A percentile compares a stretch with the other conserved stretches of the same genome.
Conservation (phyloP, 2,329 filamentous ascomycete species). For the Exserohilum rostratum region DNA sequence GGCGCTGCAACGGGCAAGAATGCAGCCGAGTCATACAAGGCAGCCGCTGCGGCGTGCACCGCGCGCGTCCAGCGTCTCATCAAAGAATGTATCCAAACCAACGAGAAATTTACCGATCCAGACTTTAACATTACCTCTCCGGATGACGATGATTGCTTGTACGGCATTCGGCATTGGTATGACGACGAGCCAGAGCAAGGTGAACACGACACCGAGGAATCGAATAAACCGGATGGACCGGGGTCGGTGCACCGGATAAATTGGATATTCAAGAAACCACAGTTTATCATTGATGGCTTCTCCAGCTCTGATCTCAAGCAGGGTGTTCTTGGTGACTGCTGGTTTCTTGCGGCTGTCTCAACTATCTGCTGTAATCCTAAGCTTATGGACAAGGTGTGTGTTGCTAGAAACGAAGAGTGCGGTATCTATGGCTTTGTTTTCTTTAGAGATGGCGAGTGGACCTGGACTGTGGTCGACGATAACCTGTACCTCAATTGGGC, state of each 20-base stretch:
- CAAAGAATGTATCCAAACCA: conserved; percentile 71
- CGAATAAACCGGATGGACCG: conserved; percentile 27
- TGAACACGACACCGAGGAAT: conserved; percentile 36
- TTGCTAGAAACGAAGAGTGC: conserved; percentile 72
- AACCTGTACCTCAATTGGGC: conserved; percentile 80
- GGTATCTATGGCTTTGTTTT: conserved; percentile 89
- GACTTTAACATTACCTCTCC: conserved; percentile 84
- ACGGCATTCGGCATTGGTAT: conserved; percentile 51
- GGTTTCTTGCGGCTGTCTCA: conserved; percentile 80
- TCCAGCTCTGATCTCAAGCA: conserved; percentile 79
- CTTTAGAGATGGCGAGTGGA: conserved; percentile 70
- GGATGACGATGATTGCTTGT: conserved; percentile 50
- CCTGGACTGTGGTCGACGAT: conserved; percentile 88
- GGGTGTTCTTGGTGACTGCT: conserved; percentile 80
- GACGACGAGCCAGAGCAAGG: conserved; percentile 60
- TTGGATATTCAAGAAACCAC: conserved; percentile 77
- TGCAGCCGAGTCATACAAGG: conserved; percentile 71
- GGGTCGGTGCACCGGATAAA: conserved; percentile 49
- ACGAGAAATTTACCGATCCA: conserved; percentile 82
- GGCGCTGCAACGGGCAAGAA: conserved; percentile 65
- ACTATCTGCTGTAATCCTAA: conserved; percentile 74
- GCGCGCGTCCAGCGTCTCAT: conserved; percentile 63
- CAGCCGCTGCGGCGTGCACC: conserved; percentile 71
- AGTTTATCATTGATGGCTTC: conserved; percentile 78
- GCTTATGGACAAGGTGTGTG: conserved; percentile 75